Percentiles rank a stretch among this genome's conserved stretches.
These are phyloP conservation scores for Ceratobasidium sp. DNA, from an alignment of 1,284 basidiomycete genomes.

Conservation along the genomic window DNA sequence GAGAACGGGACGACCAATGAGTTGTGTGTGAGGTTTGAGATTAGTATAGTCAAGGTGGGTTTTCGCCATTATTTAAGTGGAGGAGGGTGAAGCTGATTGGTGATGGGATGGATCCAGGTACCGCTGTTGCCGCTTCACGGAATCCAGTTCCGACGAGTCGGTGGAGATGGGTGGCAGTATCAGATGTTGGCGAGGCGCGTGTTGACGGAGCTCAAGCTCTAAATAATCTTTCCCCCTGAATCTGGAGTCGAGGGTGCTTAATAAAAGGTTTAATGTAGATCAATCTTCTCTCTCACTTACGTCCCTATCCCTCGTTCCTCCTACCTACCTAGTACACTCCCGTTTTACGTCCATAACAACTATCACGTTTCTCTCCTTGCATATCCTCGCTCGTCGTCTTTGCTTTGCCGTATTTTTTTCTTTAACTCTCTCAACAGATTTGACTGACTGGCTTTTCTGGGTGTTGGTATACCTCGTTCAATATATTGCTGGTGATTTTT, in stretches of 20 bases:
- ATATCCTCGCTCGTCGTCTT: not conserved
- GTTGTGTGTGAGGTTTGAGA: constrained; percentile 90
- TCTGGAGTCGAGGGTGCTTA: not conserved
- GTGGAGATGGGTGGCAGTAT: constrained; percentile 97
- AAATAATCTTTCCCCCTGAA: constrained; percentile 7
- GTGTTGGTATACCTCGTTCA: constrained; percentile 12
- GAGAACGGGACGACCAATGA: constrained; percentile 77
- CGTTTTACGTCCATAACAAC: not conserved
- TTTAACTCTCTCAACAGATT: not conserved
- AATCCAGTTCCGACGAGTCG: constrained; percentile 91
- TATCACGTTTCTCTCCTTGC: not conserved
- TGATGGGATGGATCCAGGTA: constrained; percentile 65
- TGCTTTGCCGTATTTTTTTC: not conserved
- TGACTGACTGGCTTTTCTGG: not conserved
- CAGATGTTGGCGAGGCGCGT: constrained; percentile 96
- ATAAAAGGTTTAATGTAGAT: constrained; percentile 14
- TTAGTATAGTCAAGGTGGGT: constrained; percentile 91
- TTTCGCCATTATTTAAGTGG: not conserved
- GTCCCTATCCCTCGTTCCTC: not conserved
- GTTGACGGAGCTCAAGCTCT: constrained; percentile 92
- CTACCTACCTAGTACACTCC: not conserved
- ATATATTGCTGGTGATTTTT: not conserved
- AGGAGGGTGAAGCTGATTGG: not conserved
- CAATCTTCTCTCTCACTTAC: not conserved
- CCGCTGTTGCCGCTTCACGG: constrained; percentile 94